Percentiles rank a stretch among this genome's conserved stretches.
Evolutionary conservation across 768 basidiomycete genomes (phyloP).

Genomic region (Dioszegia aurantiaca): DNA sequence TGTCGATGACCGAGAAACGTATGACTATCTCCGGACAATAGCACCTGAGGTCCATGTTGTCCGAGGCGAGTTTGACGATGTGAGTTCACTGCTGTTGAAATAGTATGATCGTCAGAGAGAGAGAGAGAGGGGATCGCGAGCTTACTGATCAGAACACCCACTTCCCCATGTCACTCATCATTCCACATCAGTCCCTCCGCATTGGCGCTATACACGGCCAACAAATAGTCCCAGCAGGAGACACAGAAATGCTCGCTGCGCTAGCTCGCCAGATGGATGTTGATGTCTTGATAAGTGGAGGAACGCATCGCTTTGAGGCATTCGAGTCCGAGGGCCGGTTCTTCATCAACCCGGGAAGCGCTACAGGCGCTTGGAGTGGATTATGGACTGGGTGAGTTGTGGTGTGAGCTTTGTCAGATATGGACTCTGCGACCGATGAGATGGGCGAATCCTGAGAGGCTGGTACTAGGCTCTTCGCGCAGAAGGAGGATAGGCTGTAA

Average conservation of each 20-base stretch:
- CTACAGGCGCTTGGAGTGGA: conserved; percentile 91
- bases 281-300: conserved; percentile 88
- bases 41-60: conserved; percentile 88
- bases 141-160: conserved; percentile 60
- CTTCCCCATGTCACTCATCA: conserved; percentile 75
- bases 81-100: conserved; percentile 50
- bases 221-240: conserved; percentile 87
- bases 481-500: no score
- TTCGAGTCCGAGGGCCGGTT: conserved; percentile 86
- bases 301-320: conserved; percentile 93
- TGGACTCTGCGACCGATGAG: no score
- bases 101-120: no score
- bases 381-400: conserved; percentile 65
- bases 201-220: conserved; percentile 94
- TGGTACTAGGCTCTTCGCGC: no score
- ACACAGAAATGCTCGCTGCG: conserved; percentile 80
- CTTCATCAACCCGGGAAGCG: conserved; percentile 93
- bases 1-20: conserved; percentile 94
- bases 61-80: conserved; percentile 93
- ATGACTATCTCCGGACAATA: conserved; percentile 92
- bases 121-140: no score
- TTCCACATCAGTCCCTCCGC: conserved; percentile 77
- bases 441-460: no score
- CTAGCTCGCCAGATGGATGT: conserved; percentile 96
- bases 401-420: no score